A percentile compares a stretch with the other conserved stretches of the same genome.
Evolutionary conservation across 805 yeast species (phyloP).

Genomic region (Vanderwaltozyma polyspora): DNA sequence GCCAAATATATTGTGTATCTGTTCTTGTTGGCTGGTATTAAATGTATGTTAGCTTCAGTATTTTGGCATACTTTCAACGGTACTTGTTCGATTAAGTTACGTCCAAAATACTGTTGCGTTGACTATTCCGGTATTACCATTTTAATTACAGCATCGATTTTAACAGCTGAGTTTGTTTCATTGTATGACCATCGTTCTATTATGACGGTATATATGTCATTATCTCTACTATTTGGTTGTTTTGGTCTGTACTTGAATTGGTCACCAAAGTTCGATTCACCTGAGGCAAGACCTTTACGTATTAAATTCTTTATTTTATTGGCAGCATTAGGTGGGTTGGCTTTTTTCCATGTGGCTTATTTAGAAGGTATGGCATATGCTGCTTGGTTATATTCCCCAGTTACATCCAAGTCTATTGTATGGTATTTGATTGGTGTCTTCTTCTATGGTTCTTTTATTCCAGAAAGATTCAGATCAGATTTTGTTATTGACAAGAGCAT

Average conservation of each 20-base stretch:
- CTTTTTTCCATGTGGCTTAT: constrained; percentile 43
- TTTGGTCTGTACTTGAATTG: constrained; percentile 75
- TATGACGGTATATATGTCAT: constrained; percentile 36
- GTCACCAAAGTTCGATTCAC: constrained; percentile 85
- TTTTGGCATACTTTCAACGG: constrained; percentile 89
- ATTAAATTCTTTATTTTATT: constrained; percentile 71
- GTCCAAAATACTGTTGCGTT: constrained; percentile 78
- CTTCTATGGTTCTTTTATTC: constrained; percentile 78
- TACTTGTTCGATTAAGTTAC: constrained; percentile 48
- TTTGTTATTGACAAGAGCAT: constrained; percentile 39
- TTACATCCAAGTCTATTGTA: constrained; percentile 49
- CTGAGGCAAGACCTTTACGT: constrained; percentile 70
- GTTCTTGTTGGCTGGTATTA: constrained; percentile 60
- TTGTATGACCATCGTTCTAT: constrained; percentile 32
- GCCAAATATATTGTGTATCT: constrained; percentile 38
- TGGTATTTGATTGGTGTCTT: constrained; percentile 78
- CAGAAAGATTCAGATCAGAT: constrained; percentile 79
- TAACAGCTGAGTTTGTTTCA: constrained; percentile 75
- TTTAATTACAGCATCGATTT: constrained; percentile 76
- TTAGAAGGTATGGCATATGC: constrained; percentile 48
- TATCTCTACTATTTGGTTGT: constrained; percentile 56
- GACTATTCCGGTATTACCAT: constrained; percentile 93
- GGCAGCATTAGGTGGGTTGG: constrained; percentile 61
- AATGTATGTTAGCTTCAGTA: constrained; percentile 68
- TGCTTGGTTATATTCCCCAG: constrained; percentile 49